These are phyloP conservation scores for Gaertneriomyces semiglobifer DNA, from an alignment of 192 early-diverging fungal genomes.

Conservation along the genomic window DNA sequence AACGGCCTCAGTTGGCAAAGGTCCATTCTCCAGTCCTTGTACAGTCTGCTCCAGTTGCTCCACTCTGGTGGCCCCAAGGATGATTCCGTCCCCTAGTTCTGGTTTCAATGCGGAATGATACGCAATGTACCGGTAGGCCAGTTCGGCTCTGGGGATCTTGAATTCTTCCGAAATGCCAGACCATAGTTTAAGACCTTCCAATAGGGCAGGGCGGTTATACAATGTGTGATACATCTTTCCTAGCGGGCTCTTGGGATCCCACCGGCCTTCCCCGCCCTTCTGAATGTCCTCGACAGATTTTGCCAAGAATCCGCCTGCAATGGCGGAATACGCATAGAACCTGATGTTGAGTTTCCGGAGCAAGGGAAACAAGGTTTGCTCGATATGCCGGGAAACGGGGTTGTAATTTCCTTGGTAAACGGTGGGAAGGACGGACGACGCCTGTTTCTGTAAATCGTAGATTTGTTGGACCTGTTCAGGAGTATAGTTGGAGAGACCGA, in stretches of 20 bases:
- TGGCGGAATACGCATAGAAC: conserved; percentile 66
- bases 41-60: too few relatives aligned
- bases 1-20: too few relatives aligned
- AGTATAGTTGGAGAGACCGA: conserved; percentile 20
- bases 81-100: too few relatives aligned
- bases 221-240: conserved; percentile 30
- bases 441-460: conserved; percentile 39
- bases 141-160: too few relatives aligned
- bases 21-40: too few relatives aligned
- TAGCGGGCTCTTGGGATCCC: conserved; percentile 31
- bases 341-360: conserved; percentile 53
- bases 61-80: too few relatives aligned
- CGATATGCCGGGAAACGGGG: conserved; percentile 25
- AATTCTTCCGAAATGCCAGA: too few relatives aligned
- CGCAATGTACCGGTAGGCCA: too few relatives aligned
- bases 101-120: too few relatives aligned
- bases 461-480: conserved; percentile 51
- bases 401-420: conserved; percentile 43
- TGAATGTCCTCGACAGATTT: conserved; percentile 32
- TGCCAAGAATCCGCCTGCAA: conserved; percentile 50
- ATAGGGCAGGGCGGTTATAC: neutral
- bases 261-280: conserved; percentile 31
- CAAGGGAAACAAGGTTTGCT: conserved; percentile 48
- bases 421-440: conserved; percentile 46
- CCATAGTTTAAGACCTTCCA: neutral